Evolutionary conservation across 495 filamentous ascomycete genomes (phyloP), one percentile per base, ranked within the genome.

Genomic region (Penicillium robsamsonii): DNA sequence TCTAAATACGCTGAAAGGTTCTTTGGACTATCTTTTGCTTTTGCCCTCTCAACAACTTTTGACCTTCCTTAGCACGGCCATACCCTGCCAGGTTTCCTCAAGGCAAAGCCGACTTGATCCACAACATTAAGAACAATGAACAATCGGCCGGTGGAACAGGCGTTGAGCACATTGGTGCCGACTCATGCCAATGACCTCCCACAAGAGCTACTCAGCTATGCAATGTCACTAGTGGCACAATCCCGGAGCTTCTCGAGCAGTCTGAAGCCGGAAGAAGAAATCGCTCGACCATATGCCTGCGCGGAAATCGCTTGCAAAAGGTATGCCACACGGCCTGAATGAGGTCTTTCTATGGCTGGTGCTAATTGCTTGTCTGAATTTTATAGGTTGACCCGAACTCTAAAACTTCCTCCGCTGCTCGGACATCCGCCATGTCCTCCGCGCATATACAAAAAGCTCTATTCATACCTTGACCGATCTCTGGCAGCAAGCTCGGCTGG

Each of bases 231-330:
- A 11, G 83, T 97, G 33, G 88, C 91, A 24, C 93, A 96, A 65
- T 96, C 92, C 5, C 85, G 91, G 8, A 86, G 81, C 65, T 87
- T 85, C 29, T 91, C 92, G 29, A 84, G 83, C 60, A 88, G 80
- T 18, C 74, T 97, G 11, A 96, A 92, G 63, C 80, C 86, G 8
- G 90, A 94, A 53, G 93, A 98, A 70, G 93, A 98, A 68, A 85
- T 91, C 58, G 89, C 88, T 17, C 83, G 93, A 7, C 81, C 84
- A 10, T 96, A 94, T 71, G 90, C 89, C 10, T 97, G 95, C 67
- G 89, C 91, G 2, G 87, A 97, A 69, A 82, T 98, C 33, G 94
- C 94, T 38, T 97, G 93, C 73, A 89, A 91, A 70, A 82, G 90
- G 88, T 89, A 57, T 50, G 58, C 46, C 4, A 20, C 29, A 12